Evolutionary conservation across 2,329 filamentous ascomycete genomes (phyloP).

Genomic region (Ascochyta fabae): DNA sequence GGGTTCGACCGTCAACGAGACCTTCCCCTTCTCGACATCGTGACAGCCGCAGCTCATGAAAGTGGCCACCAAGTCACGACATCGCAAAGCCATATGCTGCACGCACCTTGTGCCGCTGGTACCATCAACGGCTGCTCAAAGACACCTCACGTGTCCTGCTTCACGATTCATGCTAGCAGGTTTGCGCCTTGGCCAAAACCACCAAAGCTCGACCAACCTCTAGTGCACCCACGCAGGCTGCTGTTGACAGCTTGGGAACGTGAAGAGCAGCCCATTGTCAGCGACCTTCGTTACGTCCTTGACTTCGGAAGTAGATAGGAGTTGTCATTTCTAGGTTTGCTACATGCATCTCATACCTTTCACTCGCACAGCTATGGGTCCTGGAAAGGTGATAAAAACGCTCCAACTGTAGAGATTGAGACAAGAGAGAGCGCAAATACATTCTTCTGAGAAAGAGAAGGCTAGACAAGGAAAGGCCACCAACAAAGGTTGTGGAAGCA

Average conservation of each 20-base stretch:
- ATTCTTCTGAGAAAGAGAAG: too few relatives aligned
- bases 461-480: too few relatives aligned
- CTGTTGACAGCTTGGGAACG: too few relatives aligned
- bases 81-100: too few relatives aligned
- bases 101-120: too few relatives aligned
- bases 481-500: too few relatives aligned
- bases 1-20: constrained; percentile 5
- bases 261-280: neutral
- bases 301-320: too few relatives aligned
- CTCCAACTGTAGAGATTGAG: neutral
- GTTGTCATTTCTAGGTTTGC: too few relatives aligned
- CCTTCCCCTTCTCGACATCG: neutral
- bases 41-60: neutral
- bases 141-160: neutral
- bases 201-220: neutral
- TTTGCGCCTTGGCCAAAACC: neutral
- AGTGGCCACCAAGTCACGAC: too few relatives aligned
- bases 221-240: neutral
- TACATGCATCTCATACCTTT: neutral
- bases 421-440: neutral
- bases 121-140: neutral
- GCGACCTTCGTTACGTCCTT: neutral
- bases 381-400: too few relatives aligned
- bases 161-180: neutral
- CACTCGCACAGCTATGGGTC: neutral